A percentile compares a stretch with the other conserved stretches of the same genome.
These are phyloP conservation scores for Phlyctochytrium planicorne DNA, from an alignment of 192 early-diverging fungal genomes.

Conservation along the genomic window DNA sequence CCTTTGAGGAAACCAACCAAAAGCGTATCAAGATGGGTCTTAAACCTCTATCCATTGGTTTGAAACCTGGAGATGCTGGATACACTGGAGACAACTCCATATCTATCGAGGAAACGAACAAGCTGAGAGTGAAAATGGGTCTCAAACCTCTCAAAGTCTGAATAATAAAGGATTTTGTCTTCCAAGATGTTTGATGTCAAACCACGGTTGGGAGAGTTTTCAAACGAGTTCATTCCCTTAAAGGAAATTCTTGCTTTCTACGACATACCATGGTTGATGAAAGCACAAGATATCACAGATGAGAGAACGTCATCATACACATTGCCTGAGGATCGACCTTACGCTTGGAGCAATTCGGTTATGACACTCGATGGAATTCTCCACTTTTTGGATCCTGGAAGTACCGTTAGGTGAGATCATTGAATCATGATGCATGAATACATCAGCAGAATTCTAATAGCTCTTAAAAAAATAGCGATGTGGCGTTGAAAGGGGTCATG, in stretches of 20 bases:
- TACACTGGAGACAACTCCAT: conserved; percentile 25
- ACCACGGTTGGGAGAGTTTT: too few relatives aligned
- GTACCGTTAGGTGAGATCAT: conserved; percentile 6
- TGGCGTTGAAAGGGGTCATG: conserved; percentile 26
- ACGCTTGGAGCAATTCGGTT: conserved; percentile 37
- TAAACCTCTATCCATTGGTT: neutral
- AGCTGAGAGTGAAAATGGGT: conserved; percentile 35
- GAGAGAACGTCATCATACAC: too few relatives aligned
- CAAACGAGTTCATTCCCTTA: too few relatives aligned
- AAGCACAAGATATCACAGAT: too few relatives aligned
- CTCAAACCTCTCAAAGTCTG: conserved; percentile 45
- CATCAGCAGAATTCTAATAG: neutral
- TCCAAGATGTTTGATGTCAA: too few relatives aligned
- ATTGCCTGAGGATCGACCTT: conserved; percentile 34
- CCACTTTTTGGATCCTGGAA: conserved; percentile 1
- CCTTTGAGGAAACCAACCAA: conserved; percentile 20
- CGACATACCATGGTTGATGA: too few relatives aligned
- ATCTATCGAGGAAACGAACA: conserved; percentile 47
- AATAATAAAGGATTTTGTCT: too few relatives aligned
- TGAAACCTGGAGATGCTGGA: neutral
- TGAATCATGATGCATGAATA: too few relatives aligned
- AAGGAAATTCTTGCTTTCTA: too few relatives aligned
- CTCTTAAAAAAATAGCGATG: conserved; percentile 8
- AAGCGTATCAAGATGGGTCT: conserved; percentile 8
- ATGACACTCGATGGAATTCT: conserved; percentile 36